A percentile compares a stretch with the other conserved stretches of the same genome.
phyloP scores from a whole-genome alignment of 2,329 filamentous ascomycete species.

The Colletotrichum spaethianum region DNA sequence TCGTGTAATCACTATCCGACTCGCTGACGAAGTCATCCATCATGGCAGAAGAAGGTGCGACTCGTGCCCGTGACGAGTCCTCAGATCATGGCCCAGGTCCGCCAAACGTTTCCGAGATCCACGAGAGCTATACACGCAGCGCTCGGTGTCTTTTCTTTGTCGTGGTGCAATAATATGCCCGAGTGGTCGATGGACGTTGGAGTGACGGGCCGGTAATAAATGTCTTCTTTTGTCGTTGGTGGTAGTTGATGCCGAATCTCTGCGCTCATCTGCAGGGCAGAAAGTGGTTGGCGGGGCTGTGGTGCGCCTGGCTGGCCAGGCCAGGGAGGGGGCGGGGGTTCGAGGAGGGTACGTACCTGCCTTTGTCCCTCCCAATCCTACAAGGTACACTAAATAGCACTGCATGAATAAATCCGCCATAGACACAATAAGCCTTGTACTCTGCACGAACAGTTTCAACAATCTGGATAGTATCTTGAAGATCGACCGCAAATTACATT shows the following conservation, averaged over 20 bases:
- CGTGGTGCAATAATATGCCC: background rate
- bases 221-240: conserved; percentile 15
- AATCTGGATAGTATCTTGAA: background rate
- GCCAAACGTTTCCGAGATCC: background rate
- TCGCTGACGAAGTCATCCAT: conserved; percentile 99
- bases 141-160: background rate
- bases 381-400: background rate
- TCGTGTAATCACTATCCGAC: conserved; percentile 98
- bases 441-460: background rate
- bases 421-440: background rate
- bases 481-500: background rate
- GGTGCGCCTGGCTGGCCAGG: conserved; percentile 9
- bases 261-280: conserved; percentile 32
- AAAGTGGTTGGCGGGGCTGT: conserved; percentile 39
- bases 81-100: conserved; percentile 32
- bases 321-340: conserved; percentile 12
- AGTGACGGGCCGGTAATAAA: conserved; percentile 1
- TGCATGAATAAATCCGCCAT: background rate
- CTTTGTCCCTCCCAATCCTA: background rate
- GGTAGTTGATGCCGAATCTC: conserved; percentile 24
- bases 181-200: conserved; percentile 12
- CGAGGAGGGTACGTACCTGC: conserved; percentile 6
- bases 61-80: conserved; percentile 25
- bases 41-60: conserved; percentile 47
- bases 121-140: background rate